Conservation (phyloP, 768 basidiomycete species). For the Hericium coralloides region DNA sequence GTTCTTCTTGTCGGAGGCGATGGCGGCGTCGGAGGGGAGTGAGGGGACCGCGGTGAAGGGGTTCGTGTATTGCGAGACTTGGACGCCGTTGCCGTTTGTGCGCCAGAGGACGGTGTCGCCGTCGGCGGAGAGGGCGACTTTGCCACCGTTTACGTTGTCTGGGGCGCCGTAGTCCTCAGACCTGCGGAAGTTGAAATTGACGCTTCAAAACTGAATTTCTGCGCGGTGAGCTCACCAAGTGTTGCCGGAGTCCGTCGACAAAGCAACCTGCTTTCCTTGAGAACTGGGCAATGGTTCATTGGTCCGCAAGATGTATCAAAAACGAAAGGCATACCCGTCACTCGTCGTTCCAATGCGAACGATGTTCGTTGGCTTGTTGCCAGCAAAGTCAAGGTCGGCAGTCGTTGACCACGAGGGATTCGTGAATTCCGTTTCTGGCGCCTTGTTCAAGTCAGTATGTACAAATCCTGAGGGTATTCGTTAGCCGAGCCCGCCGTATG, state of each 20-base stretch:
- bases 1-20: slow-evolving; percentile 56
- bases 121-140: slow-evolving; percentile 38
- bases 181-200: slow-evolving; percentile 18
- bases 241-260: slow-evolving; percentile 44
- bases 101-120: slow-evolving; percentile 53
- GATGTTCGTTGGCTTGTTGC: slow-evolving; percentile 38
- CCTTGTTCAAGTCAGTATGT: slow-evolving; percentile 32
- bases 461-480: slow-evolving; percentile 32
- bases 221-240: slow-evolving; percentile 32
- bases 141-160: slow-evolving; percentile 28
- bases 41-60: slow-evolving; percentile 41
- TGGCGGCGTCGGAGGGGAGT: slow-evolving; percentile 43
- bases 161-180: slow-evolving; percentile 47
- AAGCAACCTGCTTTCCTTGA: slow-evolving; percentile 41
- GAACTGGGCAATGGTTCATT: too few relatives aligned
- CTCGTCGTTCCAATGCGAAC: slow-evolving; percentile 39
- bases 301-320: slow-evolving; percentile 19
- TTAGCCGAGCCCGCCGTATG: neutral
- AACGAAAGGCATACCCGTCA: slow-evolving; percentile 1
- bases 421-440: slow-evolving; percentile 31
- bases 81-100: slow-evolving; percentile 37
- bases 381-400: slow-evolving; percentile 46
- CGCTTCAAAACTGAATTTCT: neutral
- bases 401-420: slow-evolving; percentile 40
- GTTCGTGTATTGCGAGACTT: slow-evolving; percentile 41